phyloP scores from a whole-genome alignment of 2,329 filamentous ascomycete genomes.

The Beauveria australis region DNA sequence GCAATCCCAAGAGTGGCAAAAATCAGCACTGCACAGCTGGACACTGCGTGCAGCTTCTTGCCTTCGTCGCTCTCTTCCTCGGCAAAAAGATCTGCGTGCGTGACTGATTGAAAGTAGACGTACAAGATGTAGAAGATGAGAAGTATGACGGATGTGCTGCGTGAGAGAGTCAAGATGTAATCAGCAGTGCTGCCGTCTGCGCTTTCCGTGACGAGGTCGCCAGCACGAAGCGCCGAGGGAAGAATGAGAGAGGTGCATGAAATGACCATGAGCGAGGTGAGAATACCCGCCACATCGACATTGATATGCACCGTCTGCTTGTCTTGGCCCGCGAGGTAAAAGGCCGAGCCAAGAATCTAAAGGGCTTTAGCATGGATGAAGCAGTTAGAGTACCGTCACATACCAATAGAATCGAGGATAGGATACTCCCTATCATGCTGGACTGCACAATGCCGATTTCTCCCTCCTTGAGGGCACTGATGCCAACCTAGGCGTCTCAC shows the following conservation, averaged over 20 bases:
- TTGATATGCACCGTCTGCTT: conserved; percentile 11
- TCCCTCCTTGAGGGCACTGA: conserved; percentile 11
- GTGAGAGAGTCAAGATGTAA: conserved; percentile 9
- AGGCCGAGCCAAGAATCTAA: conserved; percentile 8
- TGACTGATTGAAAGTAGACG: conserved; percentile 9
- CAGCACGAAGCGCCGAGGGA: conserved; percentile 4
- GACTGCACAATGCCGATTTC: conserved; percentile 11
- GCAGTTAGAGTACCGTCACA: neutral
- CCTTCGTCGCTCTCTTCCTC: conserved; percentile 8
- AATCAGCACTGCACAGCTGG: conserved; percentile 13
- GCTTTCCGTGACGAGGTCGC: neutral
- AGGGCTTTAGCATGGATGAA: neutral
- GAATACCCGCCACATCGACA: conserved; percentile 9
- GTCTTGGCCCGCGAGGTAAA: conserved; percentile 8
- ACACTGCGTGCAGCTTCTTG: conserved; percentile 12
- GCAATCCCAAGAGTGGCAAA: conserved; percentile 14
- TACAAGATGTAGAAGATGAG: conserved; percentile 8
- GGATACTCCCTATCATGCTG: conserved; percentile 11
- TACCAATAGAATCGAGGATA: conserved; percentile 10
- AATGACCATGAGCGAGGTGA: conserved; percentile 10
- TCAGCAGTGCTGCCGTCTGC: neutral
- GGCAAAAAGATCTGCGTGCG: conserved; percentile 10
- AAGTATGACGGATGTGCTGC: conserved; percentile 8
- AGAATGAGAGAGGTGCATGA: conserved; percentile 10
- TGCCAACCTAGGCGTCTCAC: neutral